Evolutionary conservation across 805 yeast genomes (phyloP), one percentile per base, ranked within the genome.

Genomic region (Yarrowia porcina): DNA sequence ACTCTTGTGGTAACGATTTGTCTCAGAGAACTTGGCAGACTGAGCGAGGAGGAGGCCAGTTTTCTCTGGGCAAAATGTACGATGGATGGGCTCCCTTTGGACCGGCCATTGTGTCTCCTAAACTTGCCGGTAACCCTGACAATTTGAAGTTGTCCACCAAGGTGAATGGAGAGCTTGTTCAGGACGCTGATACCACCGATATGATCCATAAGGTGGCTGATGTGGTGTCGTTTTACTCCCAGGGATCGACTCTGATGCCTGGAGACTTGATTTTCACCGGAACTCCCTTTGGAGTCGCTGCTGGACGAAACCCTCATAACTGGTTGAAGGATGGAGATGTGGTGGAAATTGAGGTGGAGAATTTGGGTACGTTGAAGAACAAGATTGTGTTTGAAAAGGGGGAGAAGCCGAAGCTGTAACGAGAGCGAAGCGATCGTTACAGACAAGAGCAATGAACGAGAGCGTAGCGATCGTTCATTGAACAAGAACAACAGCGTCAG

Each of bases 41-140:
- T 52, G 75, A 78, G 56, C 73, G 79, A 36, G 83, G 84, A 33
- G 83, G 84, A 3, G 75, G 83, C 18, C 86, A 83, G 66, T 83
- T 82, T 77, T 72, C 77, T 38, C 70, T 78, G 11, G 82, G 83
- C 11, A 83, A 83, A 71, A 77, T 78, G 78, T 82, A 79, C 66
- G 86, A 83, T 64, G 79, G 79, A 4, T 82, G 80, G 79, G 83
- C 85, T 1, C 86, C 86, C 21, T 69, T 82, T 61, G 86, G 86
- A 2, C 86, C 86, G 5, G 80, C 79, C 8, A 74, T 83, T 50
- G 82, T 80, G 3, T 72, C 80, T 1, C 64, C 64, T 1, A 62
- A 66, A 12, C 62, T 77, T 17, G 71, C 77, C 30, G 63, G 70
- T 1, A 72, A 75, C 45, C 78, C 80, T 17, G 71, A 73, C 41